phyloP scores from a whole-genome alignment of 139 green algal genomes.

The Tetratostichococcus sp. region DNA sequence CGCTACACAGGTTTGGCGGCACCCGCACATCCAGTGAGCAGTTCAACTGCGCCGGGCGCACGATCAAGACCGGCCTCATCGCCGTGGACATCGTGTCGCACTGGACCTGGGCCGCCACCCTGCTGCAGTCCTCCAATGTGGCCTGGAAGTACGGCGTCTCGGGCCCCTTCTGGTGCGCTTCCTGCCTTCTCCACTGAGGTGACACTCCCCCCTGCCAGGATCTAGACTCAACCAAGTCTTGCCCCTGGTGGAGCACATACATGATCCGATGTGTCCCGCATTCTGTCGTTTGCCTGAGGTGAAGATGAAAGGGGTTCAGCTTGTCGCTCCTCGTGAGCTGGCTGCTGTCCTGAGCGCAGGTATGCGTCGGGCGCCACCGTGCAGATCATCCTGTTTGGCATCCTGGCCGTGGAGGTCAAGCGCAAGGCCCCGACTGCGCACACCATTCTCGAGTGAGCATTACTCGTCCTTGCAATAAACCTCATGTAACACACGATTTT shows the following conservation, averaged over 20 bases:
- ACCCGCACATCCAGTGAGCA: conserved; percentile 34
- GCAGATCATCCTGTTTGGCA: conserved; percentile 90
- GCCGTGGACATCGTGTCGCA: conserved; percentile 36
- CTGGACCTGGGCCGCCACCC: conserved; percentile 53
- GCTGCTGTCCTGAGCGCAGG: conserved; percentile 37
- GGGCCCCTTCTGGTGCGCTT: conserved; percentile 44
- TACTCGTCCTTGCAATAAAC: neutral
- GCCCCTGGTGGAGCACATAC: too few species aligned
- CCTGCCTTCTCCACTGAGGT: neutral
- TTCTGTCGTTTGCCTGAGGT: too few species aligned
- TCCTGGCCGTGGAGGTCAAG: conserved; percentile 94
- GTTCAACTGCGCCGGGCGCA: conserved; percentile 61
- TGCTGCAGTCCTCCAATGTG: conserved; percentile 54
- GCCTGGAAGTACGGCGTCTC: conserved; percentile 52
- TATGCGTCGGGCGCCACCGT: conserved; percentile 89
- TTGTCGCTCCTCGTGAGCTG: neutral
- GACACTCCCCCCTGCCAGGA: too few species aligned
- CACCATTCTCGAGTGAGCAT: conserved; percentile 85
- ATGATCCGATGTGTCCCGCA: too few species aligned
- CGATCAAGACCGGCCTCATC: conserved; percentile 63
- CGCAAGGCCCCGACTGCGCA: conserved; percentile 85
- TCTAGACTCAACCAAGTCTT: too few species aligned
- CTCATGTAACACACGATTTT: neutral
- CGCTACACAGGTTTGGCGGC: conserved; percentile 21
- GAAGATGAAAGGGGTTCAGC: too few species aligned